Conservation (phyloP, 2,329 filamentous ascomycete species). For the Hysterium pulicare region DNA sequence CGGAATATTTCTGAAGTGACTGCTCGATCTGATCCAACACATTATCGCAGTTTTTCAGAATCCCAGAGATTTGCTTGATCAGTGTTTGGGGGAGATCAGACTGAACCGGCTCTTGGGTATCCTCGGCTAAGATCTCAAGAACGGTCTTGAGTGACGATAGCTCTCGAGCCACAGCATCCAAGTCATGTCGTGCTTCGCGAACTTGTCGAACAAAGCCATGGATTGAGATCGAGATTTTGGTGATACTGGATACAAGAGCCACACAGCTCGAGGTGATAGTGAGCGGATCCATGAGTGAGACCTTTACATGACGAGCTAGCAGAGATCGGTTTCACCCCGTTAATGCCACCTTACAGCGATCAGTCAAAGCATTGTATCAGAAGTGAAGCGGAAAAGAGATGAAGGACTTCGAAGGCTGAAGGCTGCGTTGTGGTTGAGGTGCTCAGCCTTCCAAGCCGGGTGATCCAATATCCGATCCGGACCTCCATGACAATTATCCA, state of each 20-base stretch:
- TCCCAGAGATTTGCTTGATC: constrained; percentile 2
- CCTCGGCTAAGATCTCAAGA: constrained; percentile 8
- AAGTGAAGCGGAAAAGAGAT: too few relatives aligned
- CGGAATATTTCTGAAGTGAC: constrained; percentile 3
- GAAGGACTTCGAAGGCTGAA: too few relatives aligned
- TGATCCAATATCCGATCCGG: too few relatives aligned
- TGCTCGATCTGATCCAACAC: constrained; percentile 2
- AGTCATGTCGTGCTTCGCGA: constrained; percentile 11
- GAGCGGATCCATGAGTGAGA: constrained; percentile 11
- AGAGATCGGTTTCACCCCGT: too few relatives aligned
- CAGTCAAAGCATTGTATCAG: too few relatives aligned
- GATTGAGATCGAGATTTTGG: constrained; percentile 1
- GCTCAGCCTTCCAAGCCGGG: too few relatives aligned
- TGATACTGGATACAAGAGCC: constrained; percentile 3
- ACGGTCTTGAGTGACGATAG: constrained; percentile 8
- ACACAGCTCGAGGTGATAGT: constrained; percentile 7
- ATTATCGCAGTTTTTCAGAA: constrained; percentile 4
- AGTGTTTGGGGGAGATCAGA: neutral
- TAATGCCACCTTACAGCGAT: too few relatives aligned
- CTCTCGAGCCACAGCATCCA: constrained; percentile 9
- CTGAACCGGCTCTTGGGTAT: neutral
- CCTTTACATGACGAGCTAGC: too few relatives aligned
- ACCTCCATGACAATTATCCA: too few relatives aligned
- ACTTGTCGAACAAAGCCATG: constrained; percentile 10
- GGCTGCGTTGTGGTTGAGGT: too few relatives aligned